These are phyloP conservation scores for Linnemannia elongata DNA, from an alignment of 192 early-diverging fungal species.

Conservation along the genomic window DNA sequence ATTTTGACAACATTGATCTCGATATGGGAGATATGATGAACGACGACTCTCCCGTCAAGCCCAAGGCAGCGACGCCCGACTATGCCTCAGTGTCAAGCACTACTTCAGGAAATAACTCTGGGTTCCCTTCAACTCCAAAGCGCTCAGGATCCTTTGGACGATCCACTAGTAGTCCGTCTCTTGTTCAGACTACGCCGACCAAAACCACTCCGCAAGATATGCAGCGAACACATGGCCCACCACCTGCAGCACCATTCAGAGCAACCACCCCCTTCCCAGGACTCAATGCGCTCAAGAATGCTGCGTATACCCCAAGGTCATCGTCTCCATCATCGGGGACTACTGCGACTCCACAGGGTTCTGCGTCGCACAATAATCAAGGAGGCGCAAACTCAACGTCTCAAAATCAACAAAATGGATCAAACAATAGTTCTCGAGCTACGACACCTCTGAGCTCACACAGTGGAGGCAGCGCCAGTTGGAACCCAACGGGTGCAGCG, in stretches of 20 bases:
- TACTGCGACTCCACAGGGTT: neutral
- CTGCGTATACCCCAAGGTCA: neutral
- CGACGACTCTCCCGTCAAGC: slow-evolving; percentile 37
- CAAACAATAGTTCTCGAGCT: neutral
- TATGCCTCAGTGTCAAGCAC: neutral
- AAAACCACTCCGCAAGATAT: neutral
- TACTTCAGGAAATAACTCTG: neutral
- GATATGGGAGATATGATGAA: slow-evolving; percentile 26
- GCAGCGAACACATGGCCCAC: neutral
- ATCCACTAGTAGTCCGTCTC: slow-evolving; percentile 29
- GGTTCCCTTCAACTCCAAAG: neutral
- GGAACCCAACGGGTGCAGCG: neutral
- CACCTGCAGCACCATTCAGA: neutral
- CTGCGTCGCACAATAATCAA: neutral
- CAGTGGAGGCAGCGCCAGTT: neutral
- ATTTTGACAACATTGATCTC: slow-evolving; percentile 33
- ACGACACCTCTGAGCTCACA: slow-evolving; percentile 3
- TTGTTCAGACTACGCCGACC: slow-evolving; percentile 37
- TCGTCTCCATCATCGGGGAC: neutral
- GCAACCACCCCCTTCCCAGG: neutral
- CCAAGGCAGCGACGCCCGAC: neutral
- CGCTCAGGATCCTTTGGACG: slow-evolving; percentile 24
- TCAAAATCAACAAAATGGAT: neutral
- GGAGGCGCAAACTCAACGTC: neutral
- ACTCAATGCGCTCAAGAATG: neutral